Percentiles rank a stretch among this genome's conserved stretches.
These are phyloP conservation scores for Zasmidium citrigriseum DNA, from an alignment of 2,329 filamentous ascomycete species.

Conservation along the genomic window DNA sequence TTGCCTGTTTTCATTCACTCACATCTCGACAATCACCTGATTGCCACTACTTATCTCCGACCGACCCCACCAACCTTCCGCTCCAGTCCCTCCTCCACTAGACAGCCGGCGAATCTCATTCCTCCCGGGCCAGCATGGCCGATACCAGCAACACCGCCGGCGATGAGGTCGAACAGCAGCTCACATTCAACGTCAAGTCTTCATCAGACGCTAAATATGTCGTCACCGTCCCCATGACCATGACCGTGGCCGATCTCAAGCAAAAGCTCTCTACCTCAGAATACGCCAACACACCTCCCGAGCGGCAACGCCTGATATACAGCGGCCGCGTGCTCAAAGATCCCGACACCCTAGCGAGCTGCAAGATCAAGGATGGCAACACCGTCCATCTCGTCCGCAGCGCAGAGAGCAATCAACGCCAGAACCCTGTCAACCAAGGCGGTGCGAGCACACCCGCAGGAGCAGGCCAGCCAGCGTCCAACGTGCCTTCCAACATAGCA, in stretches of 20 bases:
- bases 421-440: conserved; percentile 55
- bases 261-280: conserved; percentile 78
- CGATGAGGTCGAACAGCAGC: conserved; percentile 65
- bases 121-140: conserved; percentile 54
- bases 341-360: conserved; percentile 76
- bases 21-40: not conserved
- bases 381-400: conserved; percentile 97
- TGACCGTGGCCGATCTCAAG: conserved; percentile 84
- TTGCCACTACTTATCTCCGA: not conserved
- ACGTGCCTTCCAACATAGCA: conserved; percentile 75
- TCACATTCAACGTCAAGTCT: conserved; percentile 98
- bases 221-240: conserved; percentile 75
- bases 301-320: conserved; percentile 94
- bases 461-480: conserved; percentile 55
- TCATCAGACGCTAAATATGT: conserved; percentile 84
- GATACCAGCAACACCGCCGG: conserved; percentile 53
- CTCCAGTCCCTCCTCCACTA: not conserved
- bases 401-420: conserved; percentile 78
- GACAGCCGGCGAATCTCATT: not conserved
- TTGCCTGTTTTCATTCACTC: not conserved
- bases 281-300: conserved; percentile 81
- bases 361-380: conserved; percentile 95
- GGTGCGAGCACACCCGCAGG: conserved; percentile 40
- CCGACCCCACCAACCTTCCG: not conserved
- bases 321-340: conserved; percentile 97